Base-by-base conservation (phyloP, 345 rosid species). In the Eucalyptus globulus region DNA sequence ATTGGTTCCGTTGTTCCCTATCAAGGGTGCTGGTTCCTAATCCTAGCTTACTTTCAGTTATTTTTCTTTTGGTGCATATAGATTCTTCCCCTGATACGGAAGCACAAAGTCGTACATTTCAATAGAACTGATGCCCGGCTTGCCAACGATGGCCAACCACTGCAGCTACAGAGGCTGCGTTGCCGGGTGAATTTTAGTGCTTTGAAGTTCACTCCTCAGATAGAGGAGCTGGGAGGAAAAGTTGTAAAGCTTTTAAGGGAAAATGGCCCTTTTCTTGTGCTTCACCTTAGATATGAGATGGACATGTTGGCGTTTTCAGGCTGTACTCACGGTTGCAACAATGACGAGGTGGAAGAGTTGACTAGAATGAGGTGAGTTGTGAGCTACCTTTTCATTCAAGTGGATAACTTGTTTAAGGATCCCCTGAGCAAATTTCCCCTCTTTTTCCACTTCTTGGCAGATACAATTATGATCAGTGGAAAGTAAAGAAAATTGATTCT, bases 271-370 rank as follows among this genome's bases (percentile, higher is more conserved):
- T 98, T 97, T 91, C 92, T 98, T 8, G 99, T 96, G 12, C 97
- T 97, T 47, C 99, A 98, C 89, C 99, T 98, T 53, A 92, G 99
- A 92, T 97, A 98, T 87, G 99, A 98, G 94, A 98, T 98, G 99
- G 99, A 98, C 90, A 97, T 98, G 99, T 88, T 98, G 88, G 99
- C 99, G 27, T 98, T 98, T 91, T 98, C 99, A 80, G 99, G 99
- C 87, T 98, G 99, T 90, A 93, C 94, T 50, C 97, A 97, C 76
- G 99, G 99, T 90, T 98, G 99, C 93, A 98, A 93, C 88, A 90
- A 92, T 51, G 97, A 95, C 24, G 99, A 98, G 91, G 98, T 94
- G 88, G 99, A 97, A 76, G 99, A 98, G 86, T 92, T 98, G 90
- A 98, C 99, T 54, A 95, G 97, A 92, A 96, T 98, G 99, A 96